Base-by-base conservation (phyloP, 73 alveolate genomes). In the Stentor coeruleus region DNA sequence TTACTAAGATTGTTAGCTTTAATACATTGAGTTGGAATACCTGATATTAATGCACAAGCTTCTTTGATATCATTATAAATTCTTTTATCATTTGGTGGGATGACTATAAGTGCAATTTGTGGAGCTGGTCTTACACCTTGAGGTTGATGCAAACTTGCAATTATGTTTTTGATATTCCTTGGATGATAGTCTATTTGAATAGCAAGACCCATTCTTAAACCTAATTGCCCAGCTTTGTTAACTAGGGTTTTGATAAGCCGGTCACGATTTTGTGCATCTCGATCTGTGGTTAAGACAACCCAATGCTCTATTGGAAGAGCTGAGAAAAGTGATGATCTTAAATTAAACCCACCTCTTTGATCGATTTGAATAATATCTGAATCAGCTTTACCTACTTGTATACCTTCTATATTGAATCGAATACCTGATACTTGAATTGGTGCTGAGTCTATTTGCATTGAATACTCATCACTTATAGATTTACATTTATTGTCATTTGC, bases 21-120 rank as follows among this genome's bases (percentile, higher is more conserved):
- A 74, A 96, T 92, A 0, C 93, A 93, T 86, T 96, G 95, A 36
- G 98, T 88, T 2, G 98, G 98, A 80, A 96, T 91, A 3, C 79
- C 79, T 66, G 79, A 66, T 15, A 28, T 20, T 40, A 20, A 0
- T 28, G 40, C n/a, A 66, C 40, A 66, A 66, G 79, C 79, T 66
- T 20, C n/a, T 66, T 66, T 66, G 11, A 66, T 66, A 66, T 66
- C 42, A 20, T 66, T 20, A 66, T 66, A 66, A 26, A 20, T 26
- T 28, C 33, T 20, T 26, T 26, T 33, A 26, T 20, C 37, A 31
- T 66, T 66, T 26, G 36, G 36, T 3, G 79, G 39, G 1, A 66
- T 20, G 20, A 66, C n/a, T 20, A 66, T 33, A 26, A 66, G n/a
- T 26, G n/a, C 39, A 33, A 66, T 66, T 33, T 66, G 42, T 20